Base-by-base conservation (phyloP, 129 eudicot species). In the Gnaphalium uliginosum region DNA sequence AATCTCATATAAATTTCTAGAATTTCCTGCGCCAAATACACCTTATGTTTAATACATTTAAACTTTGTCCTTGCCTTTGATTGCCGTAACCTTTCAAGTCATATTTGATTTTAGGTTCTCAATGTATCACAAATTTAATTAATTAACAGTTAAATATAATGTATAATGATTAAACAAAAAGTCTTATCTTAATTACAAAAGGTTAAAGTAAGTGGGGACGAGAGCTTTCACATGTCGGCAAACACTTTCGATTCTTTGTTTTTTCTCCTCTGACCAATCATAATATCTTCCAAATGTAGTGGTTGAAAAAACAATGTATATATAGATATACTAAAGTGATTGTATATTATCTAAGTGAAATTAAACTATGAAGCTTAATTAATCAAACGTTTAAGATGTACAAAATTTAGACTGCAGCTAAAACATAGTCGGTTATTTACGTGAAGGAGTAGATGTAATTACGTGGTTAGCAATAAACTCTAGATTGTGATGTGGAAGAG, bases 401-500 rank as follows among this genome's bases (percentile, higher is more conserved):
- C 8, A 35, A 35, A 35, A 0, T 35, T 7, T 35, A 10, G 2
- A 2, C 10, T 1, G 50, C 17, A 43, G 50, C 50, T 43, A 11
- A 43, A 43, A 11, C 1, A 13, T 2, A 43, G 50, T 0, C 0
- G 0, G 11, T 11, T 43, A 11, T 43, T 43, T 43, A 43, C 50
- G 50, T 13, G 50, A 43, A 43, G 50, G 50, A 43, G 50, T 11
- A 43, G 17, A 43, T 13, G 50, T n/a, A 21, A n/a, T 54, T 21
- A n/a, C 25, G 8, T n/a, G 61, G 11, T 21, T 21, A 6, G 60
- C 60, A 54, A 54, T 19, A 5, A 54, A 18, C 10, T 54, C 60
- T 54, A 85, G 41, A 43, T 84, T 89, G 37, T 82, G 81, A 46
- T 24, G 85, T 22, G 61, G 61, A 18, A 85, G 84, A 19, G 92